Evolutionary conservation across 495 filamentous ascomycete species (phyloP), one percentile per base, ranked within the genome.

Genomic region (Xylaria flabelliformis): DNA sequence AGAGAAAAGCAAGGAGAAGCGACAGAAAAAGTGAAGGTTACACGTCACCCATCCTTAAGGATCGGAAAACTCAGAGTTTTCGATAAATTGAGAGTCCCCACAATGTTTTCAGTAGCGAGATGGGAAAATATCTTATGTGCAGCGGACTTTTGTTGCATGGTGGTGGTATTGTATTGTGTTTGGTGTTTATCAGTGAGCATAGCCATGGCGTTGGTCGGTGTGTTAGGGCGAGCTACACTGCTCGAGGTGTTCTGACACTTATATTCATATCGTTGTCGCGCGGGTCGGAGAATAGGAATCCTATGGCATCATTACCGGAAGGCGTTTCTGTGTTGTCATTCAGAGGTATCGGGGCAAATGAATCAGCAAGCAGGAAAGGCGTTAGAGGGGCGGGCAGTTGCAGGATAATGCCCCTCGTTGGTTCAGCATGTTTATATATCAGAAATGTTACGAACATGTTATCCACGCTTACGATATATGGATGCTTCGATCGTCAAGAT

Each of bases 131-230:
- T 32, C 21, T 17, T 2, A 17, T 32, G 9, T 26, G 39, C 8
- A 24, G 26, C 32, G 3, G 24, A 44, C 39, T 24, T 24, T 21
- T n/a, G 59, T 26, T 36, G 32, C 9, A 63, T 42, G 61, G 26
- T 6, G 61, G 21, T 24, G 21, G 34, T 7, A 50, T 50, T 65
- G 63, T 65, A 48, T 65, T 36, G 39, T 1, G 10, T 64, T 53
- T 66, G 26, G 26, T 39, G 53, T 56, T 29, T 51, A 29, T 17
- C 12, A 15, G 36, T 13, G 15, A 66, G 64, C 64, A 66, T 66
- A 46, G 64, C 39, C 26, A 24, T 13, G 64, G 64, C 46, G 64
- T 66, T 36, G 62, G 24, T n/a, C 1, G 41, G 61, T 21, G 19
- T 29, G 32, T 19, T 61, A 21, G n/a, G 36, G 21, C 39, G 39